These are phyloP conservation scores for Castanospermum australe DNA, from an alignment of 306 rosid genomes.

Conservation along the genomic window DNA sequence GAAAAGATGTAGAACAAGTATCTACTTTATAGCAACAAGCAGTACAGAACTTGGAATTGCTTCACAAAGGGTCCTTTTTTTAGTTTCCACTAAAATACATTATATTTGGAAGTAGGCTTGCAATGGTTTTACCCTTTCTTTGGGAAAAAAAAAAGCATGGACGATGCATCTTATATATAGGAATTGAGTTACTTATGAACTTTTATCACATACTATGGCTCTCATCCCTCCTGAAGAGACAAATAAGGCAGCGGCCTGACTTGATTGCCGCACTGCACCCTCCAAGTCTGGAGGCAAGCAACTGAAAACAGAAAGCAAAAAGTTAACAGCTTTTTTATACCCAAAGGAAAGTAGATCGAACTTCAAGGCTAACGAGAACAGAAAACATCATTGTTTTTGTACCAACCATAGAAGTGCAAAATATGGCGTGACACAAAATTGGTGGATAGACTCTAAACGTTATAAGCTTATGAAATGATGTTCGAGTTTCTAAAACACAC, in stretches of 20 bases:
- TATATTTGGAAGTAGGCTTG: neutral
- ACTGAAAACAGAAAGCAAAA: slow-evolving; percentile 50
- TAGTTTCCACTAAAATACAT: neutral
- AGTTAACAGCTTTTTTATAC: slow-evolving; percentile 24
- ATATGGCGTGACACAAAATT: neutral
- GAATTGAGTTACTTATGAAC: slow-evolving; percentile 21
- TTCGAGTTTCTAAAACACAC: neutral
- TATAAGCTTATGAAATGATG: neutral
- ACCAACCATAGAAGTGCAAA: neutral
- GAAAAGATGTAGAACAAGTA: neutral
- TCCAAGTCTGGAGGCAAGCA: slow-evolving; percentile 94
- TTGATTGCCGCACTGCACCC: slow-evolving; percentile 89
- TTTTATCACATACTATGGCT: slow-evolving; percentile 65
- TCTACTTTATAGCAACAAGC: neutral
- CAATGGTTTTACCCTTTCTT: neutral
- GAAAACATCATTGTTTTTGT: neutral
- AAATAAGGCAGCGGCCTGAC: slow-evolving; percentile 71
- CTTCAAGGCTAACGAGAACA: neutral
- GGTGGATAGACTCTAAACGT: neutral
- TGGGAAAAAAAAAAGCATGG: neutral
- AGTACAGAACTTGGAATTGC: slow-evolving; percentile 4
- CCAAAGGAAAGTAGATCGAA: slow-evolving; percentile 12
- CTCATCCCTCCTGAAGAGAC: slow-evolving; percentile 90
- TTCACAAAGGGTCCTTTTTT: neutral
- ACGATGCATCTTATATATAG: neutral